Conservation (phyloP, 2,329 filamentous ascomycete species). For the Colletotrichum kahawae region DNA sequence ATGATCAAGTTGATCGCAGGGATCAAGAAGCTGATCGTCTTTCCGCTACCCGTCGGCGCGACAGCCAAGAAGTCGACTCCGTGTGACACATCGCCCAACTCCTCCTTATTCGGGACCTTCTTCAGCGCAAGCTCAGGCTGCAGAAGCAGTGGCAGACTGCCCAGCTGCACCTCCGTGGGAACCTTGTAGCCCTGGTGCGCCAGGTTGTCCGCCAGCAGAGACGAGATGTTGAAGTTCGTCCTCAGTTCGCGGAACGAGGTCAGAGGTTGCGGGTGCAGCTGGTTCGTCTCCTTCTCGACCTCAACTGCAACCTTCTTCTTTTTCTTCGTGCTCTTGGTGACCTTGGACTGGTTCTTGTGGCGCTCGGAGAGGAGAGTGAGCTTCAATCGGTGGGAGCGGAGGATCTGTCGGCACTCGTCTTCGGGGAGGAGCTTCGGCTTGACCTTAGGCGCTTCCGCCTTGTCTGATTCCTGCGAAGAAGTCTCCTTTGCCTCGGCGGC, state of each 20-base stretch:
- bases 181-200: slow-evolving; percentile 82
- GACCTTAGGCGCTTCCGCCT: slow-evolving; percentile 29
- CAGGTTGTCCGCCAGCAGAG: slow-evolving; percentile 78
- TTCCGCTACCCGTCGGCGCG: slow-evolving; percentile 94
- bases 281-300: slow-evolving; percentile 59
- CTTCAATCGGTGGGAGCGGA: slow-evolving; percentile 85
- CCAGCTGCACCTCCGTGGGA: slow-evolving; percentile 94
- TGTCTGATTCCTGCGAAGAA: slow-evolving; percentile 24
- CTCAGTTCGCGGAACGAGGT: slow-evolving; percentile 77
- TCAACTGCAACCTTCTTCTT: slow-evolving; percentile 45
- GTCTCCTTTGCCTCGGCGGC: slow-evolving; percentile 24
- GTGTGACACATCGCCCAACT: slow-evolving; percentile 31
- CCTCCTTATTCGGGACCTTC: slow-evolving; percentile 37
- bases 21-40: slow-evolving; percentile 92
- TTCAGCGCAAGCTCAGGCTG: slow-evolving; percentile 55
- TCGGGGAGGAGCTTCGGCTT: slow-evolving; percentile 58
- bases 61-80: slow-evolving; percentile 81
- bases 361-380: slow-evolving; percentile 73
- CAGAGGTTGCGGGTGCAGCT: slow-evolving; percentile 81
- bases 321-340: slow-evolving; percentile 58
- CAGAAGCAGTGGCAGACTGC: slow-evolving; percentile 79
- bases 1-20: slow-evolving; percentile 82
- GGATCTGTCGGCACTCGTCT: slow-evolving; percentile 74
- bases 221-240: slow-evolving; percentile 73
- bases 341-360: slow-evolving; percentile 43